phyloP scores from a whole-genome alignment of 1,139 yeast species.

The Pichia sp. region DNA sequence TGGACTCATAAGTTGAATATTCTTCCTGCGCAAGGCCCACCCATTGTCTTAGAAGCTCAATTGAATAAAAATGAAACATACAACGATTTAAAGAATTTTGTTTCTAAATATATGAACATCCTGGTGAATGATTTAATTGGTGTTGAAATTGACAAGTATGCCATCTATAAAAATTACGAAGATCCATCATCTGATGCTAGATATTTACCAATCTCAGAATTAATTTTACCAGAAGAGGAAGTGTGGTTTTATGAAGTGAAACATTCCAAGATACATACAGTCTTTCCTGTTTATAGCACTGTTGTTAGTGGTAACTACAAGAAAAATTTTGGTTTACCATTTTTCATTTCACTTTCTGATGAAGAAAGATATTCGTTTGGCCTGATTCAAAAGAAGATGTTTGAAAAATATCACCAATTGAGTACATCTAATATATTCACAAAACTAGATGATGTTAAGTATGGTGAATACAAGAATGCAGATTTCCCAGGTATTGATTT shows the following conservation, averaged over 20 bases:
- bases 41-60: conserved; percentile 64
- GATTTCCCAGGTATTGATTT: conserved; percentile 38
- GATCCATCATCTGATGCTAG: conserved; percentile 53
- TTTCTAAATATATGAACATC: conserved; percentile 51
- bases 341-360: conserved; percentile 55
- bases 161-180: conserved; percentile 70
- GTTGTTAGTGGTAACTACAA: conserved; percentile 41
- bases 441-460: conserved; percentile 19
- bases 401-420: conserved; percentile 40
- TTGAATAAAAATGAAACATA: conserved; percentile 65
- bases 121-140: conserved; percentile 49
- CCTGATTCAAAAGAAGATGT: conserved; percentile 53
- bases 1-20: conserved; percentile 72
- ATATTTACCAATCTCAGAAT: conserved; percentile 67
- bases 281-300: conserved; percentile 70
- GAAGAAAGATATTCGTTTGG: conserved; percentile 54
- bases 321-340: conserved; percentile 65
- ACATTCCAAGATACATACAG: conserved; percentile 41
- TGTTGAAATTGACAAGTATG: conserved; percentile 69
- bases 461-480: conserved; percentile 29
- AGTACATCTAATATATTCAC: conserved; percentile 36
- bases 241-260: conserved; percentile 70
- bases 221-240: conserved; percentile 62
- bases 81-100: conserved; percentile 59
- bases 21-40: conserved; percentile 54